These are phyloP conservation scores for Corchorus capsularis DNA, from an alignment of 345 rosid species.

Conservation along the genomic window DNA sequence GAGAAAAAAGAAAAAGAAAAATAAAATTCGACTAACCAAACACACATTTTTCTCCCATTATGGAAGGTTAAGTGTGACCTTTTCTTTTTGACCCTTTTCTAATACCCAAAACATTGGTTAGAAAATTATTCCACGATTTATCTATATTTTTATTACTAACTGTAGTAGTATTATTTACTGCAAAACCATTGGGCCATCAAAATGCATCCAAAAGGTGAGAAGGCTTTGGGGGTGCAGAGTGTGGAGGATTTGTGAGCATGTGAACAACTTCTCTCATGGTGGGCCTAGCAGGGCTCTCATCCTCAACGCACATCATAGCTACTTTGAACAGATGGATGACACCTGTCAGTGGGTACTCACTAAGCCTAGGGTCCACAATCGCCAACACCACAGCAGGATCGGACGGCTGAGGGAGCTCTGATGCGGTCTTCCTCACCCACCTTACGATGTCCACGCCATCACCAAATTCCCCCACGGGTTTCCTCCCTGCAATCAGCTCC, in stretches of 20 bases:
- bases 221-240: constrained; percentile 40
- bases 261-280: constrained; percentile 94
- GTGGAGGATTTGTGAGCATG: constrained; percentile 66
- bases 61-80: neutral
- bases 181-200: neutral
- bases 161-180: neutral
- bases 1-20: neutral
- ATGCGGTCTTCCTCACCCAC: constrained; percentile 76
- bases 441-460: constrained; percentile 93
- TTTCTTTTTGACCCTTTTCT: neutral
- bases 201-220: constrained; percentile 25
- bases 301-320: constrained; percentile 80
- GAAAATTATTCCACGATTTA: constrained; percentile 24
- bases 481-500: constrained; percentile 81
- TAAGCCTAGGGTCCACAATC: constrained; percentile 64
- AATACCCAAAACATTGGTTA: constrained; percentile 1
- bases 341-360: constrained; percentile 53
- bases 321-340: constrained; percentile 75
- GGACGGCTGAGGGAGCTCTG: constrained; percentile 69
- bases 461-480: constrained; percentile 93
- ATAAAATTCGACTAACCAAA: neutral
- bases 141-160: neutral
- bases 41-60: constrained; percentile 8
- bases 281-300: constrained; percentile 65
- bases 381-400: constrained; percentile 66